Conservation (phyloP, 345 rosid genomes). For the Noccaea caerulescens region DNA sequence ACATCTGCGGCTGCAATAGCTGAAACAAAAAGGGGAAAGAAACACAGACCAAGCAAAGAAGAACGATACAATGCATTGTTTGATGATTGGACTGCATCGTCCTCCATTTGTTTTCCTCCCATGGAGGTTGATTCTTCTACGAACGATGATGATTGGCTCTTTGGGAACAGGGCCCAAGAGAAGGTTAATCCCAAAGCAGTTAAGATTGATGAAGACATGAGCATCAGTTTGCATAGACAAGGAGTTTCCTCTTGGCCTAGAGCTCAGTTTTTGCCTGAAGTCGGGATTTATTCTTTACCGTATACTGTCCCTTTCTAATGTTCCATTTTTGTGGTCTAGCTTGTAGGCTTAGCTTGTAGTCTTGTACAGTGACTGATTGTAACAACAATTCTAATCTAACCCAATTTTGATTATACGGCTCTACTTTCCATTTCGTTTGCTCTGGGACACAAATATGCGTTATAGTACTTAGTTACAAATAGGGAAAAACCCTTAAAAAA, state of each 20-base stretch:
- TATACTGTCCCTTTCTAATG: slow-evolving; percentile 61
- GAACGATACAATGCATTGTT: slow-evolving; percentile 45
- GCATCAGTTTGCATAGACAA: background rate
- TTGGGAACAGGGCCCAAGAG: slow-evolving; percentile 28
- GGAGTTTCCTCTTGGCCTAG: slow-evolving; percentile 42
- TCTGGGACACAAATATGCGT: too few species aligned
- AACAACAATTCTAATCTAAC: slow-evolving; percentile 31
- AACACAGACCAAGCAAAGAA: slow-evolving; percentile 22
- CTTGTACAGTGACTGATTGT: slow-evolving; percentile 31
- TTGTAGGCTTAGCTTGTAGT: slow-evolving; percentile 8
- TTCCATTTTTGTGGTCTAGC: background rate
- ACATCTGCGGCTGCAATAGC: background rate
- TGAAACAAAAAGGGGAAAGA: slow-evolving; percentile 1
- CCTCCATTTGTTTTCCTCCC: slow-evolving; percentile 28
- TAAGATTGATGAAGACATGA: slow-evolving; percentile 24
- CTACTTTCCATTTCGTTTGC: background rate
- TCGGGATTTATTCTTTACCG: slow-evolving; percentile 63
- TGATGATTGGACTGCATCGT: slow-evolving; percentile 54
- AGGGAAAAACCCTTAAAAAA: too few species aligned
- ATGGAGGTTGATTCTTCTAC: slow-evolving; percentile 3
- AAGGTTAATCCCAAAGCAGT: background rate
- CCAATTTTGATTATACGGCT: slow-evolving; percentile 29
- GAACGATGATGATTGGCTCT: slow-evolving; percentile 61
- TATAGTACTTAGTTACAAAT: background rate
- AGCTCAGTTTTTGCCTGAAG: slow-evolving; percentile 50